Conservation (phyloP, 192 early-diverging fungal species). For the Oehlia diaphana region DNA sequence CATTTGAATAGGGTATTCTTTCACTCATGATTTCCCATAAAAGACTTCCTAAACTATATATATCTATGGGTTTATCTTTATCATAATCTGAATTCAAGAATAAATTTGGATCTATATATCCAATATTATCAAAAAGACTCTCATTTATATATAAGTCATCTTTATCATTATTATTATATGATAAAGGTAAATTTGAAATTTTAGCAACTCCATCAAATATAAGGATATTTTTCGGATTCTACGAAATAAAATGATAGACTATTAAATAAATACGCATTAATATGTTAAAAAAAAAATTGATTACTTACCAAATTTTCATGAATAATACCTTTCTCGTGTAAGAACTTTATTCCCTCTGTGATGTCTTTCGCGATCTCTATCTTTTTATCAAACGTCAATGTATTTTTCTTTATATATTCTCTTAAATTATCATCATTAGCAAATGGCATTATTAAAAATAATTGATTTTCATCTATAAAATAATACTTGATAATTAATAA, state of each 20-base stretch:
- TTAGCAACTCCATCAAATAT: neutral
- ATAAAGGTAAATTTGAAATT: neutral
- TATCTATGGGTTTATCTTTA: neutral
- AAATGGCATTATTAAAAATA: neutral
- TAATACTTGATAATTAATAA: neutral
- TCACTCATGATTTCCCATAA: neutral
- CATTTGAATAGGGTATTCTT: neutral
- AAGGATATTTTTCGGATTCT: neutral
- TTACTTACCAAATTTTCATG: neutral
- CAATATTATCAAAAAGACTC: neutral
- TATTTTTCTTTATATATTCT: neutral
- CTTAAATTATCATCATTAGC: neutral
- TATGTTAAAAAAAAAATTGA: too few species aligned
- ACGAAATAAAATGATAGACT: neutral
- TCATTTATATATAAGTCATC: too few species aligned
- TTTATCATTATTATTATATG: neutral
- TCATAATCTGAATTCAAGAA: neutral
- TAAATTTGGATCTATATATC: neutral
- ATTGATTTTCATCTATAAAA: neutral
- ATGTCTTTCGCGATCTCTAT: neutral
- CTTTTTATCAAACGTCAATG: neutral
- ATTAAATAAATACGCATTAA: neutral
- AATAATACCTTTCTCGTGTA: neutral
- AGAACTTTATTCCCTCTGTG: neutral
- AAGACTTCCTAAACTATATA: neutral